Base-by-base conservation (phyloP, 1,139 yeast genomes). In the Candida freyschussii region DNA sequence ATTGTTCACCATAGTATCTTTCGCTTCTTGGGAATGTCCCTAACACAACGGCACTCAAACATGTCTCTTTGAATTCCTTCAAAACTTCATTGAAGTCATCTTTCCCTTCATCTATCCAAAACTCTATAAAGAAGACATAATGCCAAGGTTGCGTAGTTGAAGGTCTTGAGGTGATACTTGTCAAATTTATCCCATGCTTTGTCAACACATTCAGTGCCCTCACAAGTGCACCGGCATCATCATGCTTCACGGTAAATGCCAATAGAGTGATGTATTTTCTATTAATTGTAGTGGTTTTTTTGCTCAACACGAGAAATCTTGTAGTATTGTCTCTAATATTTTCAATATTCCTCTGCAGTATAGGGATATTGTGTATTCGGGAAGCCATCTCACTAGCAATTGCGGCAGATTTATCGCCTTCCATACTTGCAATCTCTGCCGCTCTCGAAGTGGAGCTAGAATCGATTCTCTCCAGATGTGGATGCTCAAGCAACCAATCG, bases 361-460 rank as follows among this genome's bases (percentile, higher is more conserved):
- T 67, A 0, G 84, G 81, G 14, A 82, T 70, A 2, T 69, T 63
- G 45, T 78, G 77, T 15, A 82, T 62, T 13, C 64, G 62, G 4
- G 91, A 75, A 10, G 96, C 91, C 45, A 77, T 74, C 21, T 61
- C 48, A 25, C 79, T 65, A 1, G 78, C 82, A 44, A 78, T 74
- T 2, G 85, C 81, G 3, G 78, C 70, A 5, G 64, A 55, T 2
- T 43, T 43, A 9, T 51, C 57, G 3, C 52, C 51, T 31, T 70
- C 69, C 13, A 60, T 42, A 11, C 62, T 53, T 3, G 83, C 84
- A 30, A 71, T 54, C 43, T 76, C 77, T 1, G 93, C 96, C 0
- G 96, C 97, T 45, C 70, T 73, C 0, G 95, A 80, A 0, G 97
- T 91, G 1, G 96, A 84, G 3, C 72, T 66, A 2, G 80, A 69